These are phyloP conservation scores for Takakia lepidozioides DNA, from an alignment of 225 moss, liverwort and hornwort genomes.

Conservation along the genomic window DNA sequence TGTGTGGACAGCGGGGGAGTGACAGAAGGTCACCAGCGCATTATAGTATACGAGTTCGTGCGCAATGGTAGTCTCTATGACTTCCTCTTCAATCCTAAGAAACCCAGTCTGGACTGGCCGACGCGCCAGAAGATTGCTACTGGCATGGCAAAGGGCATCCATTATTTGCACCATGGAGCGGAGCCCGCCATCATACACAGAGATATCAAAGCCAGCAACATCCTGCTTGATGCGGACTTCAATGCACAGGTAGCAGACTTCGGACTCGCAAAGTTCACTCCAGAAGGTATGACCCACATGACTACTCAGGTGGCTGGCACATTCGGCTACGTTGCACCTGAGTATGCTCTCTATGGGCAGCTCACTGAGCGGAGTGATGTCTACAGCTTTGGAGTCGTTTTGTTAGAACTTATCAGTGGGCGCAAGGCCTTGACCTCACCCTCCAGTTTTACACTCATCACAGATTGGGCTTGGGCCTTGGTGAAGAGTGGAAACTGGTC, in stretches of 20 bases:
- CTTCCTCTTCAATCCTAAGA: constrained; percentile 15
- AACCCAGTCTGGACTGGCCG: constrained; percentile 30
- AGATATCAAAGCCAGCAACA: constrained; percentile 32
- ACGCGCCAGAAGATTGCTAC: constrained; percentile 25
- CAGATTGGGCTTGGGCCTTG: constrained; percentile 64
- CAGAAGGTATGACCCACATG: constrained; percentile 24
- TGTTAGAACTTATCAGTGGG: constrained; percentile 34
- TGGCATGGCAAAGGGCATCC: constrained; percentile 31
- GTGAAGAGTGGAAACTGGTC: constrained; percentile 40
- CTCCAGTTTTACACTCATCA: constrained; percentile 29
- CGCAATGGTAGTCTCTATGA: constrained; percentile 21
- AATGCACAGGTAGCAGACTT: constrained; percentile 29
- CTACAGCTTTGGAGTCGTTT: constrained; percentile 36
- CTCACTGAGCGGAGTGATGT: constrained; percentile 33
- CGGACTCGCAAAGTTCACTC: constrained; percentile 31
- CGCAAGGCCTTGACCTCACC: constrained; percentile 9
- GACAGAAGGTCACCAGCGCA: constrained; percentile 32
- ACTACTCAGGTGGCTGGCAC: constrained; percentile 28
- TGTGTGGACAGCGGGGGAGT: constrained; percentile 23
- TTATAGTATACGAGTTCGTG: constrained; percentile 31
- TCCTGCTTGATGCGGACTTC: constrained; percentile 27
- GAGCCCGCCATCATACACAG: constrained; percentile 27
- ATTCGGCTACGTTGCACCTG: constrained; percentile 32
- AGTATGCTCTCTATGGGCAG: constrained; percentile 35
- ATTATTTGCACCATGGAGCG: constrained; percentile 24